Base-by-base conservation (phyloP, 805 yeast species). In the Yarrowia porcina region DNA sequence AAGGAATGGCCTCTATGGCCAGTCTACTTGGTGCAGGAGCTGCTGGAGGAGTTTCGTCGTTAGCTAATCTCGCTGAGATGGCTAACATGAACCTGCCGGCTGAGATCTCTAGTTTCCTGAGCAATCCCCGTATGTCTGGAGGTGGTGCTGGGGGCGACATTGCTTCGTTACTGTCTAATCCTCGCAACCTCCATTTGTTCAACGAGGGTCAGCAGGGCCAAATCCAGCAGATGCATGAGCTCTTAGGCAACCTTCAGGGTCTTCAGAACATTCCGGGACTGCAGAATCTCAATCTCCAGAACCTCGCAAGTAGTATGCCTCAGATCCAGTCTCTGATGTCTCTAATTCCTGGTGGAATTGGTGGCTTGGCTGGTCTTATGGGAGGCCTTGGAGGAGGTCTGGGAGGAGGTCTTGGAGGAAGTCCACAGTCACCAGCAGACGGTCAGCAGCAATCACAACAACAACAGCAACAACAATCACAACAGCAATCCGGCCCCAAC, bases 121-220 rank as follows among this genome's bases (percentile, higher is more conserved):
- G 23, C 49, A 56, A 56, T 11, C 61, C 61, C 20, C 47, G 61
- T 1, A 28, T 56, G 36, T 32, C 45, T 7, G 57, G 38, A 3
- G 41, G 57, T 21, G 39, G 38, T 3, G 49, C 61, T 28, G 60
- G 60, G 15, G 42, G 45, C 18, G 61, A 56, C 38, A 28, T 56
- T 41, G n/a, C 49, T 1, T 56, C 61, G 20, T 11, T 56, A 12
- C 23, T 56, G 49, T 56, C 61, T 12, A 56, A 56, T 12, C 61
- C 61, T 11, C 47, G 61, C n/a, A 56, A 41, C 30, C 38, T 56
- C 5, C 61, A 56, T 15, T 38, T 56, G 12, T 39, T 56, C 30
- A 56, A 41, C 17, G 61, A 56, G n/a, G 49, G 49, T 6, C 61
- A 56, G 30, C 61, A 56, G n/a, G 61, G 61, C n/a, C 61, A 56